Conservation (phyloP, 495 filamentous ascomycete species). For the Talaromyces nanjingensis region DNA sequence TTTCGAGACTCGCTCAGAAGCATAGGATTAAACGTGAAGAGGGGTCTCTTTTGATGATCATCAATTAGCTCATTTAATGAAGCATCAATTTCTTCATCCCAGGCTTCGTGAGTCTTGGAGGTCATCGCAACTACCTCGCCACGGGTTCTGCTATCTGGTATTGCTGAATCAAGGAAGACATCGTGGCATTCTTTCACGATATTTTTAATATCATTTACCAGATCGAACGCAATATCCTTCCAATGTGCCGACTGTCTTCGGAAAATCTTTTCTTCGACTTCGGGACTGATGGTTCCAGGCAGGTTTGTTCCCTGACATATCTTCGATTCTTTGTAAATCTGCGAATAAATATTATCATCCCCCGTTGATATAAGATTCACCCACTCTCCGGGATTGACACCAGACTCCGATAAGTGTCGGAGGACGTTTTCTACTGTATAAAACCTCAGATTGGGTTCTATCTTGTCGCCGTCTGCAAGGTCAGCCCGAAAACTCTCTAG, state of each 20-base stretch:
- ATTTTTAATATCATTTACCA: background rate
- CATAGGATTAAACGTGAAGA: background rate
- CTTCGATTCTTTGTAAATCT: background rate
- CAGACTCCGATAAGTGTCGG: too few relatives aligned
- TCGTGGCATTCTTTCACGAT: slow-evolving; percentile 1
- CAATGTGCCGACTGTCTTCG: background rate
- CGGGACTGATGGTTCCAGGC: slow-evolving; percentile 2
- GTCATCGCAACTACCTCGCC: background rate
- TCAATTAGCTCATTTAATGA: background rate
- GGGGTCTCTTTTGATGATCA: slow-evolving; percentile 1
- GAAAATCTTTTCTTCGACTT: background rate
- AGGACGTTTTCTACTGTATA: too few relatives aligned
- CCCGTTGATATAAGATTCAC: background rate
- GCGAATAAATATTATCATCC: background rate
- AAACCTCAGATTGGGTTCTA: background rate
- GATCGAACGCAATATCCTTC: background rate
- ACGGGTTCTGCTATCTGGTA: slow-evolving; percentile 3
- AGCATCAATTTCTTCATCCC: background rate
- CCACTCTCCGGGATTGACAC: background rate
- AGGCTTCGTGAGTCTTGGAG: background rate
- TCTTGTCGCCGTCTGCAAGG: background rate
- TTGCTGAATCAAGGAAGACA: background rate
- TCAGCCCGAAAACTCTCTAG: background rate
- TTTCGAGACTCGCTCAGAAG: background rate
- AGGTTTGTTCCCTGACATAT: background rate